These are phyloP conservation scores for Russula sp. DNA, from an alignment of 768 basidiomycete genomes.

Conservation along the genomic window DNA sequence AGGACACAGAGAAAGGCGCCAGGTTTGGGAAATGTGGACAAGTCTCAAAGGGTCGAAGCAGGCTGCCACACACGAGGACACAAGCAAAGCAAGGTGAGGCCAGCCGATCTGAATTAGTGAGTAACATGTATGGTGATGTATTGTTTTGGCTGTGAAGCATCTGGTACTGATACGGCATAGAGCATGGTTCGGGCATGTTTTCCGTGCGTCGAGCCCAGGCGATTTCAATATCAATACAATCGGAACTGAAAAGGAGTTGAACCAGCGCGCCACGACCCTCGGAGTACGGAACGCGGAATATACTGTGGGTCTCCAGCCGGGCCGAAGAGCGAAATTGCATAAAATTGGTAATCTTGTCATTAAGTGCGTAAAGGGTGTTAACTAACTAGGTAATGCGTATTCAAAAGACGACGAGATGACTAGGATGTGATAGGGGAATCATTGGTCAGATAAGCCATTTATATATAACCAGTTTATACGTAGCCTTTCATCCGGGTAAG, in stretches of 20 bases:
- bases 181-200: conserved; percentile 19
- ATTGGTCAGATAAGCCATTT: conserved; percentile 21
- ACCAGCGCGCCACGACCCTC: background rate
- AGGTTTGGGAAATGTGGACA: conserved; percentile 13
- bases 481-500: conserved; percentile 17
- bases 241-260: conserved; percentile 8
- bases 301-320: background rate
- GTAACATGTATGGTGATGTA: background rate
- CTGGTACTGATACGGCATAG: background rate
- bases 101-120: conserved; percentile 1
- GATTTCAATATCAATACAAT: background rate
- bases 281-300: no score
- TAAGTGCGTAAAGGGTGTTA: background rate
- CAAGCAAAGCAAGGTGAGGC: conserved; percentile 13
- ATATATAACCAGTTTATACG: conserved; percentile 17
- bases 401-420: conserved; percentile 9
- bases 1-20: conserved; percentile 9
- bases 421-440: conserved; percentile 17
- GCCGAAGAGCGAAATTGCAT: background rate
- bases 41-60: background rate
- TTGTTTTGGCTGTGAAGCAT: background rate
- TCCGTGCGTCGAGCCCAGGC: background rate
- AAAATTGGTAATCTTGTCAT: background rate
- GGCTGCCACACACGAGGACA: conserved; percentile 17
- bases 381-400: conserved; percentile 4